Evolutionary conservation across 495 filamentous ascomycete genomes (phyloP).

Genomic region (Astrothelium macrocarpum): DNA sequence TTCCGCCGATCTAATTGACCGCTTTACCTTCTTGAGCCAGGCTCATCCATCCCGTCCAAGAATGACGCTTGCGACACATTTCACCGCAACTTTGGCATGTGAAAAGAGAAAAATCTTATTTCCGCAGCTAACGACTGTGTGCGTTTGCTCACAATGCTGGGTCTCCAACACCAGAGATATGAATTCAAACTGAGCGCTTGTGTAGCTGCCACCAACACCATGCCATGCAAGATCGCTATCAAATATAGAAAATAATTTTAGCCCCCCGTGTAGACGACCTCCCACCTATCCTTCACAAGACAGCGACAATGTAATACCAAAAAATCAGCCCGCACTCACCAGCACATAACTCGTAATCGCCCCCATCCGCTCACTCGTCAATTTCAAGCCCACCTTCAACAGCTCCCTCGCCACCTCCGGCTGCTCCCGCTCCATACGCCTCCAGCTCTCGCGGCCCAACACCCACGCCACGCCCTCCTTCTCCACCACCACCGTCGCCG

Average conservation of each 20-base stretch:
- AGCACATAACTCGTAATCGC: constrained; percentile 55
- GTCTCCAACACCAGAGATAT: not conserved
- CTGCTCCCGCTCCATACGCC: constrained; percentile 54
- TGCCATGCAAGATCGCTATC: not conserved
- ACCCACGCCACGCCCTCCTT: constrained; percentile 75
- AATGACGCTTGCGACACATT: too few relatives aligned
- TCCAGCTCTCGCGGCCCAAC: constrained; percentile 61
- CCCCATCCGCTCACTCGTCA: constrained; percentile 83
- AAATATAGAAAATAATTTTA: not conserved
- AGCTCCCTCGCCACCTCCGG: constrained; percentile 74
- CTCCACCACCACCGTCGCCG: constrained; percentile 76
- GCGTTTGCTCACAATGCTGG: too few relatives aligned
- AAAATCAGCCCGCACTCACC: constrained; percentile 20
- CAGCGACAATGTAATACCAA: not conserved
- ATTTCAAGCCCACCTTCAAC: constrained; percentile 70
- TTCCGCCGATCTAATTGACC: not conserved
- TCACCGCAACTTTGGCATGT: too few relatives aligned
- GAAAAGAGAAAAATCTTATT: too few relatives aligned
- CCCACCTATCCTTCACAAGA: too few relatives aligned
- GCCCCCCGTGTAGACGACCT: too few relatives aligned
- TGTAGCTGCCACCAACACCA: not conserved
- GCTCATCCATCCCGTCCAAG: too few relatives aligned
- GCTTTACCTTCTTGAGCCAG: not conserved
- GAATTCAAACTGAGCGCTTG: not conserved
- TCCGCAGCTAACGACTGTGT: too few relatives aligned